Percentiles rank a stretch among this genome's conserved stretches.
phyloP scores from a whole-genome alignment of 805 yeast species.

The Candida nitratophila region DNA sequence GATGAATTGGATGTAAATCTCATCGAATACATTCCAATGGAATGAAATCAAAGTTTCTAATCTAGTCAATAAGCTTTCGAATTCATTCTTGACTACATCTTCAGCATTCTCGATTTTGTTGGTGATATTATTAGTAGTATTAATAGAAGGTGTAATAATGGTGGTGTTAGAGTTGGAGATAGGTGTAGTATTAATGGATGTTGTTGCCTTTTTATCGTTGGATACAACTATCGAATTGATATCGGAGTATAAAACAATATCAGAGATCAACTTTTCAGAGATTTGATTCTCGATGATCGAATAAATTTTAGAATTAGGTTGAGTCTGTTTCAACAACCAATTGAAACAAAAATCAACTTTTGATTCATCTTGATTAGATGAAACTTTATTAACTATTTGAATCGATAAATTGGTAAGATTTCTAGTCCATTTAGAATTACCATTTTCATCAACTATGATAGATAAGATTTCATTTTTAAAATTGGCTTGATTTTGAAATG shows the following conservation, averaged over 20 bases:
- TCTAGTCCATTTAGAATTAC: slow-evolving; percentile 86
- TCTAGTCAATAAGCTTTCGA: slow-evolving; percentile 50
- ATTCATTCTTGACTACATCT: slow-evolving; percentile 35
- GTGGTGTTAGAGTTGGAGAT: slow-evolving; percentile 14
- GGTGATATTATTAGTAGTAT: too few relatives aligned
- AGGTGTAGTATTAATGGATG: slow-evolving; percentile 15
- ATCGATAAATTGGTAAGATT: slow-evolving; percentile 67
- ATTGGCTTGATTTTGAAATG: slow-evolving; percentile 31
- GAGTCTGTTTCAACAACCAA: slow-evolving; percentile 83
- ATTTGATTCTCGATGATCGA: slow-evolving; percentile 65
- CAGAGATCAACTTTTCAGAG: slow-evolving; percentile 36
- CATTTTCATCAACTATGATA: slow-evolving; percentile 77
- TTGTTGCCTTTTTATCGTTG: slow-evolving; percentile 19
- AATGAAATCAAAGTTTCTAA: slow-evolving; percentile 62
- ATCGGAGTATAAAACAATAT: neutral
- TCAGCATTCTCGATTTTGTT: slow-evolving; percentile 5
- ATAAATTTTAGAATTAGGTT: slow-evolving; percentile 73
- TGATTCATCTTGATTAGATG: slow-evolving; percentile 21
- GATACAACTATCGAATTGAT: slow-evolving; percentile 19
- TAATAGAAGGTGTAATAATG: too few relatives aligned
- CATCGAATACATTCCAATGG: slow-evolving; percentile 81
- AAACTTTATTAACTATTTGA: slow-evolving; percentile 44
- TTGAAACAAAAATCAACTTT: slow-evolving; percentile 54
- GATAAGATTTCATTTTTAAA: slow-evolving; percentile 70
- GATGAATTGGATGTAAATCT: slow-evolving; percentile 36